phyloP scores from a whole-genome alignment of 2,329 filamentous ascomycete species.

The Penicillium polonicum region DNA sequence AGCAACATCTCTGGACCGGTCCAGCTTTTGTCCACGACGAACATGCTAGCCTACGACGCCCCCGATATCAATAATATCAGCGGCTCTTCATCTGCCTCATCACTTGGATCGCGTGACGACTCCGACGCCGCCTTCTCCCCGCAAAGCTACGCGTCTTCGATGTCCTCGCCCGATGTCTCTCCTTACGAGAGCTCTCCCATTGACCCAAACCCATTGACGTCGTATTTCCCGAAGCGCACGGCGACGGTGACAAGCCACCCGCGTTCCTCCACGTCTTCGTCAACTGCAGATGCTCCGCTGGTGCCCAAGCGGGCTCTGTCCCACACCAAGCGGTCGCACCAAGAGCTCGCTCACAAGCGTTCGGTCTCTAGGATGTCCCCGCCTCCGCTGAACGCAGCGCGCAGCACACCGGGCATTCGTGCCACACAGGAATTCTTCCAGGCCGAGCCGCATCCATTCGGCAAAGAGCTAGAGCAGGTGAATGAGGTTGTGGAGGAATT shows the following conservation, averaged over 20 bases:
- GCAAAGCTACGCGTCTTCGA: conserved; percentile 53
- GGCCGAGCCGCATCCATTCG: conserved; percentile 67
- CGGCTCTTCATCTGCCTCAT: conserved; percentile 53
- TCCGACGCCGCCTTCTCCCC: conserved; percentile 61
- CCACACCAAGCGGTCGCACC: conserved; percentile 84
- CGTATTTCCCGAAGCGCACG: conserved; percentile 68
- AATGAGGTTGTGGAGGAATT: conserved; percentile 92
- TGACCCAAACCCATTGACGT: conserved; percentile 56
- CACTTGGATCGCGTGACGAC: conserved; percentile 38
- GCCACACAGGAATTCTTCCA: conserved; percentile 40
- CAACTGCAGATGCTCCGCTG: conserved; percentile 56
- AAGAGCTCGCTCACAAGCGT: conserved; percentile 68
- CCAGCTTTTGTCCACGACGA: conserved; percentile 88
- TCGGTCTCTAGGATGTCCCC: conserved; percentile 57
- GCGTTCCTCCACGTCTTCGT: conserved; percentile 48
- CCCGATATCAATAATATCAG: conserved; percentile 65
- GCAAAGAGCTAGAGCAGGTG: conserved; percentile 84
- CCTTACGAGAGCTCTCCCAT: conserved; percentile 44
- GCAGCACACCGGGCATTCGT: conserved; percentile 35
- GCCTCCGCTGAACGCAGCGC: conserved; percentile 40
- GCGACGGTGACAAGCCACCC: conserved; percentile 62
- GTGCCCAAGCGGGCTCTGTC: conserved; percentile 78
- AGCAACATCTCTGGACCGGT: conserved; percentile 77
- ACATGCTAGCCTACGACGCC: conserved; percentile 92
- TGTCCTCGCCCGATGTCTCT: conserved; percentile 49